A percentile compares a stretch with the other conserved stretches of the same genome.
These are phyloP conservation scores for Arxiozyma slooffiae DNA, from an alignment of 1,139 yeast genomes.

Conservation along the genomic window DNA sequence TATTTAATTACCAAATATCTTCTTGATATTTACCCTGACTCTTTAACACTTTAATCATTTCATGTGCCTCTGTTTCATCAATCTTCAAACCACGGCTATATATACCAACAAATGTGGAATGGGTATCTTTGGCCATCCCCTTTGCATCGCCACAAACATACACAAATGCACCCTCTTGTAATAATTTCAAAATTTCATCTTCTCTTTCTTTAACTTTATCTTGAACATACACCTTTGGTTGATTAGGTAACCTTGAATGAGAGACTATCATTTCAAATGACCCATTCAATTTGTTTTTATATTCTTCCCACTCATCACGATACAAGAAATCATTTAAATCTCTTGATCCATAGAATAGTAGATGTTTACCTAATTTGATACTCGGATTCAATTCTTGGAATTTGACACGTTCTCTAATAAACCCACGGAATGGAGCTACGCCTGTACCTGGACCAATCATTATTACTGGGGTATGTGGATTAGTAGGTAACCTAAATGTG, in stretches of 20 bases:
- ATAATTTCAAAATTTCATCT: constrained; percentile 47
- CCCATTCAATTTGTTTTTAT: constrained; percentile 54
- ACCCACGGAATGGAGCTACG: constrained; percentile 94
- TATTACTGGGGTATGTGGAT: constrained; percentile 74
- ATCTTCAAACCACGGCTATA: constrained; percentile 45
- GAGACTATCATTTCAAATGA: constrained; percentile 69
- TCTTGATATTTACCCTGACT: constrained; percentile 88
- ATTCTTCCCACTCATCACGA: constrained; percentile 75
- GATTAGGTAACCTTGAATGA: constrained; percentile 62
- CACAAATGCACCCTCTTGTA: constrained; percentile 71
- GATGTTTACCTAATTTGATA: constrained; percentile 53
- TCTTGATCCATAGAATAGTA: constrained; percentile 84
- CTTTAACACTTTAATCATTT: constrained; percentile 68
- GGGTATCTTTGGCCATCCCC: constrained; percentile 92
- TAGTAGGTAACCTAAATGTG: constrained; percentile 83
- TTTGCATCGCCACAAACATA: constrained; percentile 97
- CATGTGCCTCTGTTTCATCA: constrained; percentile 59
- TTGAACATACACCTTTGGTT: constrained; percentile 81
- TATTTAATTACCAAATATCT: constrained; percentile 71
- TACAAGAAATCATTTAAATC: constrained; percentile 69
- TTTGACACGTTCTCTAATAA: constrained; percentile 69
- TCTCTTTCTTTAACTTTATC: constrained; percentile 54
- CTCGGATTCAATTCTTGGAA: constrained; percentile 38
- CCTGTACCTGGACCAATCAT: constrained; percentile 98
- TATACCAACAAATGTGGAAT: constrained; percentile 55